Conservation (phyloP, 495 filamentous ascomycete species). For the Copromyces sp. region DNA sequence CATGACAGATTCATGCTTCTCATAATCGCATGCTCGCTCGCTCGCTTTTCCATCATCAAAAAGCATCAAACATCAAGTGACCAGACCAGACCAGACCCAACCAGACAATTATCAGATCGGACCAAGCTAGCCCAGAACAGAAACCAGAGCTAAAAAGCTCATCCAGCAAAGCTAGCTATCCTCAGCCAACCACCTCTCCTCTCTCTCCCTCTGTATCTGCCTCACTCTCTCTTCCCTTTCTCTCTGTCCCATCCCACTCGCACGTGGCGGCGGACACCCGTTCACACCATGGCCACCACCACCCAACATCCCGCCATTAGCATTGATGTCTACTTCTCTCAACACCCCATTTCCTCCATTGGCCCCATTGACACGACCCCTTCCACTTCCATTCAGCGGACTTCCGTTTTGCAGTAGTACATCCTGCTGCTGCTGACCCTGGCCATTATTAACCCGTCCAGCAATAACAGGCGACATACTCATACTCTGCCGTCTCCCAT, state of each 20-base stretch:
- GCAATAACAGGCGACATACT: background rate
- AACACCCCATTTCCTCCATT: background rate
- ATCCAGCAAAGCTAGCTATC: constrained; percentile 32
- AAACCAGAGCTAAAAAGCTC: background rate
- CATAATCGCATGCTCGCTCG: background rate
- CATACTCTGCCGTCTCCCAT: background rate
- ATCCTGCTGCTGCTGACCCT: background rate
- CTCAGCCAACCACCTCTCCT: constrained; percentile 25
- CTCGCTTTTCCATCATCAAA: background rate
- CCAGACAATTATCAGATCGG: background rate
- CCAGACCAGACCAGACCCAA: background rate
- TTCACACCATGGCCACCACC: background rate
- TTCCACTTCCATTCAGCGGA: background rate
- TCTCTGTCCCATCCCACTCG: background rate
- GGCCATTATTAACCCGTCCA: background rate
- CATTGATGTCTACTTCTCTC: background rate
- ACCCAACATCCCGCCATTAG: background rate
- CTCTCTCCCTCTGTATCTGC: constrained; percentile 1
- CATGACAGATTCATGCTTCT: background rate
- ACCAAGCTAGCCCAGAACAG: no score
- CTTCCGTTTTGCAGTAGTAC: background rate
- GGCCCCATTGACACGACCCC: background rate
- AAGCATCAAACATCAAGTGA: no score
- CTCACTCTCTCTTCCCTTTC: constrained; percentile 3
- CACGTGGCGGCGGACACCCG: background rate